Percentiles rank a stretch among this genome's conserved stretches.
Evolutionary conservation across 1,284 basidiomycete genomes (phyloP).

Genomic region (Moesziomyces aphidis): DNA sequence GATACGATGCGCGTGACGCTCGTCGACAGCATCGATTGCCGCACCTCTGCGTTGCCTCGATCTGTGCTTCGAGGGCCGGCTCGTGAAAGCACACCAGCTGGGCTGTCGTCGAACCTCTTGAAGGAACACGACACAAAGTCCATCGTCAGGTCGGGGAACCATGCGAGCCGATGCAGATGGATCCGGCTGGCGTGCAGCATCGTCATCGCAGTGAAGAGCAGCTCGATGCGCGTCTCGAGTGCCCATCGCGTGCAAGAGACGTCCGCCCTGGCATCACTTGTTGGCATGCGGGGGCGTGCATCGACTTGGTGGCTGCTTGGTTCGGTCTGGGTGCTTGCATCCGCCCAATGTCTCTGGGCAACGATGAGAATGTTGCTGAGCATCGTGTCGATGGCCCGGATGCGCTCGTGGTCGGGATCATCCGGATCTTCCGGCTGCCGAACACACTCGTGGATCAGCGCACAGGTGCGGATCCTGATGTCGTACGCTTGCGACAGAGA

Average conservation of each 20-base stretch:
- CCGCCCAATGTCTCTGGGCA: constrained; percentile 6
- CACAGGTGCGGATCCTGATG: constrained; percentile 14
- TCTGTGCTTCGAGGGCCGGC: background rate
- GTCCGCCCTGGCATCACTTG: background rate
- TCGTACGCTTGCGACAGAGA: constrained; percentile 13
- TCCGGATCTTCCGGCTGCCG: constrained; percentile 8
- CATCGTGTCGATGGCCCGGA: constrained; percentile 19
- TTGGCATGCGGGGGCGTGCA: background rate
- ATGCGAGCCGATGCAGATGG: constrained; percentile 19
- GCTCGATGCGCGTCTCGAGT: constrained; percentile 14
- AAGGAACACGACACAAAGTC: constrained; percentile 25
- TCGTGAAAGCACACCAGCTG: background rate
- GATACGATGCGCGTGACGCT: constrained; percentile 20
- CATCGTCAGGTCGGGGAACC: constrained; percentile 25
- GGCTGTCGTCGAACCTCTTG: constrained; percentile 3
- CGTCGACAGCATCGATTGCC: constrained; percentile 8
- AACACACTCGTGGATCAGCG: constrained; percentile 17
- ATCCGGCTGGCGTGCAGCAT: constrained; percentile 20
- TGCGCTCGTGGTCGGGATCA: constrained; percentile 12
- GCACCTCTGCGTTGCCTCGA: background rate
- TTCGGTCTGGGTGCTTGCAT: constrained; percentile 2
- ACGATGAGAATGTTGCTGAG: constrained; percentile 26
- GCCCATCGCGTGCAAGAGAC: background rate
- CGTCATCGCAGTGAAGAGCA: constrained; percentile 14
- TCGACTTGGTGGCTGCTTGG: background rate